Evolutionary conservation across 2,329 filamentous ascomycete species (phyloP).

Genomic region (Pseudopyricularia cyperi): DNA sequence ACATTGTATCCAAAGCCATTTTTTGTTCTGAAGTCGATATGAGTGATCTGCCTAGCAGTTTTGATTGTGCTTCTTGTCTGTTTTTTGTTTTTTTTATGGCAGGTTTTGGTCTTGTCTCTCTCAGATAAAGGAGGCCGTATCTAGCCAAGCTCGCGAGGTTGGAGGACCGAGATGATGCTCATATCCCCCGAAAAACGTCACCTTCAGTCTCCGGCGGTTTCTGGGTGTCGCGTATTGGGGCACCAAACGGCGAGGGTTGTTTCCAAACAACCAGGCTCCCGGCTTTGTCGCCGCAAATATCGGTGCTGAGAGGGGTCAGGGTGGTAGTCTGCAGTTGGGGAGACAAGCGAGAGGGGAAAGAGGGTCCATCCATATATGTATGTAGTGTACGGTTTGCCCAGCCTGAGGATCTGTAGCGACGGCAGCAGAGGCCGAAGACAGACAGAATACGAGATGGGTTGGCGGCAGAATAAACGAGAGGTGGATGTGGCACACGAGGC

Average conservation of each 20-base stretch:
- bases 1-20: neutral
- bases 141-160: neutral
- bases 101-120: neutral
- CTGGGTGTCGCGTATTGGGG: neutral
- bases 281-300: neutral
- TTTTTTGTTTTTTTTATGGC: neutral
- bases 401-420: neutral
- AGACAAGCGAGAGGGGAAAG: slow-evolving; percentile 1
- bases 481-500: neutral
- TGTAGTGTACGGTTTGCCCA: neutral
- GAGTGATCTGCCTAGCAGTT: neutral
- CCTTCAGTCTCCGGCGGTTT: neutral
- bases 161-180: neutral
- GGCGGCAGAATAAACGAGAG: neutral
- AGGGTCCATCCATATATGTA: neutral
- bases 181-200: neutral
- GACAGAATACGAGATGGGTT: neutral
- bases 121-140: neutral
- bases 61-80: neutral
- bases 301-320: neutral
- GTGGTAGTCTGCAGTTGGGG: neutral
- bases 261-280: neutral
- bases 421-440: neutral
- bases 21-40: neutral
- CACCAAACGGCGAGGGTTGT: neutral